Evolutionary conservation across 2,329 filamentous ascomycete genomes (phyloP).

Genomic region (Epicoccum nigrum): DNA sequence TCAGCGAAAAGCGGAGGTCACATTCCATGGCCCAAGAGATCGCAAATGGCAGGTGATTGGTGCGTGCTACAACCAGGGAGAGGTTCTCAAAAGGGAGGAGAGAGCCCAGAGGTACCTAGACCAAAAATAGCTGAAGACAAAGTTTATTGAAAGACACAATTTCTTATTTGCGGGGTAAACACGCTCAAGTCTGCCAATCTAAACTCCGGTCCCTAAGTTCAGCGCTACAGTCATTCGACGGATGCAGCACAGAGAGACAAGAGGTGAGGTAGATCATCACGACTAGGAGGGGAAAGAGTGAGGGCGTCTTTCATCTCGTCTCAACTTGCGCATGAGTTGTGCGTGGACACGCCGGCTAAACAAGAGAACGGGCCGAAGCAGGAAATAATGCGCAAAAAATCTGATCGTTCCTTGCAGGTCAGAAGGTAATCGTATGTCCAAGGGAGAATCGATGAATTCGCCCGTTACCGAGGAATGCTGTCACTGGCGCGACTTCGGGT

Average conservation of each 20-base stretch:
- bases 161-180: constrained; percentile 6
- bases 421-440: neutral
- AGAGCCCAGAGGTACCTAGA: neutral
- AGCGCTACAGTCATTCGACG: neutral
- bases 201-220: neutral
- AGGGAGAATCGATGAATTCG: constrained; percentile 6
- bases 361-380: constrained; percentile 1
- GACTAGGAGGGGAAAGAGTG: too few relatives aligned
- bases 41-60: constrained; percentile 8
- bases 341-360: neutral
- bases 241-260: too few relatives aligned
- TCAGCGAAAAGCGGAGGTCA: neutral
- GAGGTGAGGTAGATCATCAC: too few relatives aligned
- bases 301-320: too few relatives aligned
- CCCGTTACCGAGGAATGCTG: constrained; percentile 14
- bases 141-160: constrained; percentile 1
- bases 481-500: constrained; percentile 1
- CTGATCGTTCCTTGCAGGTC: constrained; percentile 2
- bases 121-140: constrained; percentile 15
- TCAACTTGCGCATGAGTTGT: neutral
- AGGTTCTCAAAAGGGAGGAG: constrained; percentile 8
- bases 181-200: constrained; percentile 1
- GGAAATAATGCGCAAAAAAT: neutral
- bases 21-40: constrained; percentile 9
- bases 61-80: constrained; percentile 8